phyloP scores from a whole-genome alignment of 352 stramenopile genomes.

The Phytophthora multivora region DNA sequence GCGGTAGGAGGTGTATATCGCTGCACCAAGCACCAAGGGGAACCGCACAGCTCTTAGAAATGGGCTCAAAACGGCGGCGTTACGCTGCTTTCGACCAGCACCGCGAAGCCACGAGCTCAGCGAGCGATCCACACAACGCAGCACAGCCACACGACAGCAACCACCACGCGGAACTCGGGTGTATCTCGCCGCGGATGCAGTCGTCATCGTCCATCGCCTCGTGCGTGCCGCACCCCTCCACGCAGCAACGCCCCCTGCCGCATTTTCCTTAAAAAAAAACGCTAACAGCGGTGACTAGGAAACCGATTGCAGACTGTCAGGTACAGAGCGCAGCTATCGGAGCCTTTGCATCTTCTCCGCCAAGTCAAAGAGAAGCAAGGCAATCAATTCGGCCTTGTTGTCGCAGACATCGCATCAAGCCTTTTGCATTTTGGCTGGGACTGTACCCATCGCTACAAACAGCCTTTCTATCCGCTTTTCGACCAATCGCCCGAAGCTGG shows the following conservation, averaged over 20 bases:
- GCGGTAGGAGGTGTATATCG: constrained; percentile 16
- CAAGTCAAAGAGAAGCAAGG: constrained; percentile 1
- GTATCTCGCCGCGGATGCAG: constrained; percentile 19
- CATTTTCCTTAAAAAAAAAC: constrained; percentile 7
- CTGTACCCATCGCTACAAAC: constrained; percentile 16
- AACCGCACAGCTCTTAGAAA: neutral
- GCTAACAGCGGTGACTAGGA: neutral
- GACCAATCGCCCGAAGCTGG: no score
- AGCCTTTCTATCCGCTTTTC: constrained; percentile 27
- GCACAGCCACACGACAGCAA: neutral
- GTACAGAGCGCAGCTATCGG: neutral
- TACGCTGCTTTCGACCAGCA: constrained; percentile 4
- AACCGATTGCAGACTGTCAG: neutral
- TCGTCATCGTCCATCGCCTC: constrained; percentile 26
- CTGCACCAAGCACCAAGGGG: constrained; percentile 15
- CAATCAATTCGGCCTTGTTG: constrained; percentile 14
- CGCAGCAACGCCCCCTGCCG: neutral
- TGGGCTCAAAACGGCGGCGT: constrained; percentile 9
- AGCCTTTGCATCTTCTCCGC: neutral
- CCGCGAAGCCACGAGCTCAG: neutral
- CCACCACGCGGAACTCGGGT: neutral
- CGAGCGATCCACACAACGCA: no score
- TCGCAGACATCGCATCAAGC: constrained; percentile 25
- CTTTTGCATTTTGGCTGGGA: constrained; percentile 6
- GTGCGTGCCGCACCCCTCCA: constrained; percentile 17